Evolutionary conservation across 768 basidiomycete genomes (phyloP).

Genomic region (Trametes villosa): DNA sequence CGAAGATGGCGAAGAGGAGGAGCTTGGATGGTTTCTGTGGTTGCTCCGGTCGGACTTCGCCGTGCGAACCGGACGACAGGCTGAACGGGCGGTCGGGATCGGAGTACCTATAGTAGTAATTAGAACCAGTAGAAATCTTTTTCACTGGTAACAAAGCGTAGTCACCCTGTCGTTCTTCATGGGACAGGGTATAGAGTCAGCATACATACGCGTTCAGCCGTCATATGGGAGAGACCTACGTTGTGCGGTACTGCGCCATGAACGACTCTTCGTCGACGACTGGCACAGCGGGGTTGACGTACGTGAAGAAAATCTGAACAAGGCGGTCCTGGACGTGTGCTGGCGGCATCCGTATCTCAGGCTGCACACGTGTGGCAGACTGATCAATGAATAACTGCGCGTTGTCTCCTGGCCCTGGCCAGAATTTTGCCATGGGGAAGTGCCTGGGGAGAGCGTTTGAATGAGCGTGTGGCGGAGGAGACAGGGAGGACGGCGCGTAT

Average conservation of each 20-base stretch:
- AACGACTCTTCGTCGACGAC: conserved; percentile 74
- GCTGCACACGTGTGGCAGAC: background rate
- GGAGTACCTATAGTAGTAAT: background rate
- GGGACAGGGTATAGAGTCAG: background rate
- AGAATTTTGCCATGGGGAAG: conserved; percentile 71
- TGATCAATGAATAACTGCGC: background rate
- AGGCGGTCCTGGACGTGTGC: conserved; percentile 68
- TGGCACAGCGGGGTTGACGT: conserved; percentile 83
- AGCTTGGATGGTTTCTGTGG: conserved; percentile 66
- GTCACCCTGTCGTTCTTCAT: conserved; percentile 12
- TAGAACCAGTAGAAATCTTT: background rate
- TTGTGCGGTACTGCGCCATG: conserved; percentile 52
- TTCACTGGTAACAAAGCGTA: too few relatives aligned
- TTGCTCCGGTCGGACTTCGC: conserved; percentile 43
- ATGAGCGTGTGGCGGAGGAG: background rate
- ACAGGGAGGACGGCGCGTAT: background rate
- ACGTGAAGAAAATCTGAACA: conserved; percentile 76
- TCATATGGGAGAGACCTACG: conserved; percentile 19
- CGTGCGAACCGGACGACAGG: background rate
- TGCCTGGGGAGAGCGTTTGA: conserved; percentile 23
- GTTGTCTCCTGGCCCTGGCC: conserved; percentile 60
- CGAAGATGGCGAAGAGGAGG: conserved; percentile 78
- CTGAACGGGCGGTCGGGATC: background rate
- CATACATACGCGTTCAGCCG: background rate
- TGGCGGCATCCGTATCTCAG: conserved; percentile 61